A percentile compares a stretch with the other conserved stretches of the same genome.
Conservation (phyloP, 2,329 filamentous ascomycete genomes). For the Boeremia exigua region DNA sequence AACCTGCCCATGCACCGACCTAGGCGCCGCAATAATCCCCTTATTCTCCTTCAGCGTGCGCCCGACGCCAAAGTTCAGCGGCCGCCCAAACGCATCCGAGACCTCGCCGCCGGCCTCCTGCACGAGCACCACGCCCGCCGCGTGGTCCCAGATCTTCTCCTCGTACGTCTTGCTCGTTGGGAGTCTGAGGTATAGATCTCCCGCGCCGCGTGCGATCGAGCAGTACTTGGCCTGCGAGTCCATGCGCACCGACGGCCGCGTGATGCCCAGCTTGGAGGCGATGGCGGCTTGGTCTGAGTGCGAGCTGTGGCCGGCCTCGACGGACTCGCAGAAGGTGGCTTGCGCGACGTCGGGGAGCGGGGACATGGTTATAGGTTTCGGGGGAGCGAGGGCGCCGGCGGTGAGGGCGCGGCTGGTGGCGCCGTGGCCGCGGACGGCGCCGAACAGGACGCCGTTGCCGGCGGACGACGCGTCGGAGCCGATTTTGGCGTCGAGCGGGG, state of each 20-base stretch:
- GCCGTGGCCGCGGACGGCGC: constrained; percentile 79
- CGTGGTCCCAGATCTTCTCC: constrained; percentile 99
- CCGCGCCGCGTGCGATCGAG: constrained; percentile 90
- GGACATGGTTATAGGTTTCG: constrained; percentile 79
- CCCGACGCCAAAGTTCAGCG: constrained; percentile 84
- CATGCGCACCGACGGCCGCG: constrained; percentile 87
- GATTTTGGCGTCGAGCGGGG: constrained; percentile 72
- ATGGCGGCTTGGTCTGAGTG: constrained; percentile 89
- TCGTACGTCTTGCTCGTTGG: constrained; percentile 87
- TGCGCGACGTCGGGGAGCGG: constrained; percentile 73
- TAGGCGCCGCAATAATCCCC: constrained; percentile 88
- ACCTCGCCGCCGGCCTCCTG: constrained; percentile 92
- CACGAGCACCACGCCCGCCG: constrained; percentile 92
- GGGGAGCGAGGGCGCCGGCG: constrained; percentile 59
- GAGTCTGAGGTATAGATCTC: constrained; percentile 90
- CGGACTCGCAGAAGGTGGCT: constrained; percentile 95
- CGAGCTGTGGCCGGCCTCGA: constrained; percentile 89
- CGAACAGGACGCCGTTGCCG: constrained; percentile 86
- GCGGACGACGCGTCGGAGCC: constrained; percentile 76
- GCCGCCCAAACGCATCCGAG: constrained; percentile 84
- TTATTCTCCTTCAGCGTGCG: constrained; percentile 89
- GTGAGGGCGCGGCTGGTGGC: constrained; percentile 78
- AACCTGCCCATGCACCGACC: constrained; percentile 75
- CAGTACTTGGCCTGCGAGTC: constrained; percentile 99
- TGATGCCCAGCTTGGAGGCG: constrained; percentile 84